Evolutionary conservation across 768 basidiomycete species (phyloP).

Genomic region (Lactifluus hygrophoroides): DNA sequence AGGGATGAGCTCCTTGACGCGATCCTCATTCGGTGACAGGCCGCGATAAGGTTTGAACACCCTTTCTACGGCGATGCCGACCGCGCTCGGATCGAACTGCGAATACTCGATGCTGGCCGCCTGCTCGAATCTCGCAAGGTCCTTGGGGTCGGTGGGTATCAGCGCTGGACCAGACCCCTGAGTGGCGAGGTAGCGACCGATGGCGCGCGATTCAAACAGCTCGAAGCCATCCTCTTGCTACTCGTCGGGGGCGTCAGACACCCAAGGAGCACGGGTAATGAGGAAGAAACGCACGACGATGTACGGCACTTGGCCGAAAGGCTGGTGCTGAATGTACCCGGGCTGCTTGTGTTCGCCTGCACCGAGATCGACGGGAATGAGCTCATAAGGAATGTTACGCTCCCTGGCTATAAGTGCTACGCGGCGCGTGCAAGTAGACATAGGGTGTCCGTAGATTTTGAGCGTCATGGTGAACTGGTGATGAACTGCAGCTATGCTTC

Average conservation of each 20-base stretch:
- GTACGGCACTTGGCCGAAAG: conserved; percentile 16
- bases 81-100: not conserved
- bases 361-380: not conserved
- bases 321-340: not conserved
- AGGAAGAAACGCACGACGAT: not conserved
- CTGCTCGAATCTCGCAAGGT: conserved; percentile 23
- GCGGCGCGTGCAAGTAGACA: conserved; percentile 3
- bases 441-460: not conserved
- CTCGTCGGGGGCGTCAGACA: not conserved
- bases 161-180: conserved; percentile 23
- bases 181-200: conserved; percentile 21
- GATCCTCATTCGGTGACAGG: not conserved
- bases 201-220: conserved; percentile 26
- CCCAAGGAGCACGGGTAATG: not conserved
- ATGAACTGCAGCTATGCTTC: too few species aligned
- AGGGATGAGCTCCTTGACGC: not conserved
- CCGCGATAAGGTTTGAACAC: not conserved
- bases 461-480: too few species aligned
- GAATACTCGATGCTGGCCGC: conserved; percentile 25
- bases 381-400: not conserved
- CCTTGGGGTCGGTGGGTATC: conserved; percentile 21
- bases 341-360: conserved; percentile 1
- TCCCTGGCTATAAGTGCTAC: conserved; percentile 10
- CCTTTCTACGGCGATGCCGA: not conserved
- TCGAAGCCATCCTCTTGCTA: conserved; percentile 25